Evolutionary conservation across 2,329 filamentous ascomycete genomes (phyloP).

Genomic region (Hypoxylon sp.): DNA sequence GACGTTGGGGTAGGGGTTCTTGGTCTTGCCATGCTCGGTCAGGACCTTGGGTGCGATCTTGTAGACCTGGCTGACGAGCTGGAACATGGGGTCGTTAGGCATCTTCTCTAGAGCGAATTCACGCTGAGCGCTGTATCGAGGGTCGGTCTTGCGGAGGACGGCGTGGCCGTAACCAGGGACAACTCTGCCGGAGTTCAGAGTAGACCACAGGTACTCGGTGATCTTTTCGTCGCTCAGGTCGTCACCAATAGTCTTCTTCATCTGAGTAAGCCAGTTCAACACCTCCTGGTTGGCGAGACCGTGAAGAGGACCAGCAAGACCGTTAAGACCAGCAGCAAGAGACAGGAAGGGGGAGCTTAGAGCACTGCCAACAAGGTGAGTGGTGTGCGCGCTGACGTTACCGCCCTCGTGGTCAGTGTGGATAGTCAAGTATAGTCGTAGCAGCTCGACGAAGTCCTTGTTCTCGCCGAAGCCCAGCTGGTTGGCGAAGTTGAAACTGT

Average conservation of each 20-base stretch:
- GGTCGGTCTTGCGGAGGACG: conserved; percentile 99
- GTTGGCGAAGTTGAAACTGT: conserved; percentile 99
- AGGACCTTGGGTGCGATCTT: conserved; percentile 98
- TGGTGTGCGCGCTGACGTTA: conserved; percentile 98
- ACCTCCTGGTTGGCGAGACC: conserved; percentile 99
- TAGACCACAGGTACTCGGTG: conserved; percentile 98
- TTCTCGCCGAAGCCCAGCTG: conserved; percentile 97
- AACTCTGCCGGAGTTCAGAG: conserved; percentile 94
- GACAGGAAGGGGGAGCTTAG: conserved; percentile 98
- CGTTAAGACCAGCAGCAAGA: conserved; percentile 95
- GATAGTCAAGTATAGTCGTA: conserved; percentile 99
- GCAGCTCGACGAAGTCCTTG: conserved; percentile 96
- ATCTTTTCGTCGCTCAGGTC: conserved; percentile 97
- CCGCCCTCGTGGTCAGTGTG: conserved; percentile 99
- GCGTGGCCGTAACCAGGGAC: conserved; percentile 99
- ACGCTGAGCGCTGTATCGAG: conserved; percentile 98
- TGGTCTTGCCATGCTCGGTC: conserved; percentile 99
- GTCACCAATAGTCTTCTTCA: conserved; percentile 95
- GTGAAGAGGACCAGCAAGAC: conserved; percentile 97
- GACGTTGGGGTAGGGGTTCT: conserved; percentile 99
- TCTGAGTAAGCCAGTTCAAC: conserved; percentile 98
- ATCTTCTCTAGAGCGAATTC: conserved; percentile 94
- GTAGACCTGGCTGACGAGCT: conserved; percentile 99
- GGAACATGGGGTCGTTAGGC: conserved; percentile 99
- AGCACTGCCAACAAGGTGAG: conserved; percentile 95